Base-by-base conservation (phyloP, 108 stramenopile species). In the Aurantiochytrium sp. region DNA sequence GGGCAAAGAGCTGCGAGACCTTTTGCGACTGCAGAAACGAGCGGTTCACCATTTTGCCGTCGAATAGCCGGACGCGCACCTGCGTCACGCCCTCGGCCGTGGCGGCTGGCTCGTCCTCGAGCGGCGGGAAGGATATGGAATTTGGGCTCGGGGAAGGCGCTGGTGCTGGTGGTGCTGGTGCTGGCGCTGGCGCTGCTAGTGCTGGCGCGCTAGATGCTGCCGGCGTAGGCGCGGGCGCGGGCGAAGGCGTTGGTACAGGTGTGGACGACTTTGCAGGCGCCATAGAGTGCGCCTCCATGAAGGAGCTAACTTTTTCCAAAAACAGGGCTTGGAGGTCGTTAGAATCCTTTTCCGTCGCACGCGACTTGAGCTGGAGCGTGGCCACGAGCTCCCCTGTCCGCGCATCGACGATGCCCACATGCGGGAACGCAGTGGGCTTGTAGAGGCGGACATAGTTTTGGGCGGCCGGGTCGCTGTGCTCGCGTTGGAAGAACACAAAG, bases 351-450 rank as follows among this genome's bases (percentile, higher is more conserved):
- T 81, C 73, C n/a, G 39, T 48, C 10, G 73, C 73, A 21, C 73
- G 73, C 6, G 73, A 27, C 42, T 81, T 41, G 27, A 81, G 45
- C 73, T 81, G 6, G 42, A 81, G 45, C 27, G 39, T 81, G 6
- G 45, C n/a, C 6, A 81, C 45, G 12, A 48, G 73, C 3, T 81
- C 73, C 10, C 73, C 73, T 24, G 73, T 81, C 12, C 73, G 39
- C 12, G 73, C 24, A 42, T 81, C 73, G 10, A 81, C n/a, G 30
- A 81, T 81, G 6, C 42, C 73, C 21, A 81, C 73, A 81, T 81
- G 73, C 6, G 73, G 73, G 39, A 81, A 81, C 2, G 73, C 24
- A 41, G 21, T 30, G 6, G 73, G 73, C 30, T 81, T 81, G 39
- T 81, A 81, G 10, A 81, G 30, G 24, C 73, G 73, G 19, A 48